Evolutionary conservation across 257 asterid species (phyloP).

Genomic region (Ocimum tenuiflorum): DNA sequence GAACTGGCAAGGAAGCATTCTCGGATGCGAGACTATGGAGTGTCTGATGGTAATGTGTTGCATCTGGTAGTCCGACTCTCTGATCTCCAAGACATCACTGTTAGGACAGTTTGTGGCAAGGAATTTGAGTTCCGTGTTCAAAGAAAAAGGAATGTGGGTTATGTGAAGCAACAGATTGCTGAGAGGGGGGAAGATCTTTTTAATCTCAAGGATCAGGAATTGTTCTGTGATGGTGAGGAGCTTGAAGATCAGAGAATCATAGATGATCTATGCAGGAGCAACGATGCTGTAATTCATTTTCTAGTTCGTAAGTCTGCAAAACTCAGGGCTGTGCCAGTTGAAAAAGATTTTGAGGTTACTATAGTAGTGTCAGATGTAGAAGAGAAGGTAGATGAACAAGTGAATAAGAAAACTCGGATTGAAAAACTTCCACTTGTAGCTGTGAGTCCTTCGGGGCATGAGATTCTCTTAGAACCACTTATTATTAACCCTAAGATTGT

Average conservation of each 20-base stretch:
- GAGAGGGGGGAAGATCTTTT: slow-evolving; percentile 35
- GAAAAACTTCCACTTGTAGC: slow-evolving; percentile 25
- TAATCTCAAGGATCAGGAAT: slow-evolving; percentile 48
- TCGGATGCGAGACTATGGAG: slow-evolving; percentile 54
- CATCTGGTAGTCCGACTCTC: slow-evolving; percentile 60
- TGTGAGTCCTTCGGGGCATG: slow-evolving; percentile 20
- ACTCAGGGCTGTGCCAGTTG: slow-evolving; percentile 40
- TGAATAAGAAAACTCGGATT: slow-evolving; percentile 18
- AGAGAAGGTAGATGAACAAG: slow-evolving; percentile 25
- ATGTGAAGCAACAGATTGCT: slow-evolving; percentile 64
- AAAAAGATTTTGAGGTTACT: slow-evolving; percentile 54
- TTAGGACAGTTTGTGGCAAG: slow-evolving; percentile 61
- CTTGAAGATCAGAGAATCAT: slow-evolving; percentile 72
- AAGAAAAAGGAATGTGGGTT: slow-evolving; percentile 54
- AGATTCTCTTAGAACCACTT: slow-evolving; percentile 42
- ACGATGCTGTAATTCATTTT: slow-evolving; percentile 61
- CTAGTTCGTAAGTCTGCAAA: slow-evolving; percentile 56
- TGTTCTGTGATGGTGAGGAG: slow-evolving; percentile 57
- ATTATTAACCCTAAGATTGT: slow-evolving; percentile 31
- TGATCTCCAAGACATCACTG: slow-evolving; percentile 69
- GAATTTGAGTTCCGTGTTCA: slow-evolving; percentile 57
- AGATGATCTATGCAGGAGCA: slow-evolving; percentile 50
- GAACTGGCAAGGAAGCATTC: slow-evolving; percentile 63
- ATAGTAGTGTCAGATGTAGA: slow-evolving; percentile 36
- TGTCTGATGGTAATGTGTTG: slow-evolving; percentile 54